These are phyloP conservation scores for Primulina eburnea DNA, from an alignment of 257 asterid species.

Conservation along the genomic window DNA sequence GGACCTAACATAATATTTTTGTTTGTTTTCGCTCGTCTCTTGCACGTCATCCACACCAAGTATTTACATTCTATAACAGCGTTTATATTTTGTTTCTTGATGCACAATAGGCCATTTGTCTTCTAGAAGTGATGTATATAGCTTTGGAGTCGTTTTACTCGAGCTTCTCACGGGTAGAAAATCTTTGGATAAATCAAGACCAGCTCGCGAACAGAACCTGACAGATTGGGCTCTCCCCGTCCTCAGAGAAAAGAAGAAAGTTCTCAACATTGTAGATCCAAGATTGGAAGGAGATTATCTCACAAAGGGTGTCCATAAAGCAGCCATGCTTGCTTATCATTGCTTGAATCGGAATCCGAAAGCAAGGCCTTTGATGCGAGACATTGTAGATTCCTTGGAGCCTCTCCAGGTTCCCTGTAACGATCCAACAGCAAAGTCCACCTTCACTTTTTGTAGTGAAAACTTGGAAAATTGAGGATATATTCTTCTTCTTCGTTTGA, in stretches of 20 bases:
- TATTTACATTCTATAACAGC: neutral
- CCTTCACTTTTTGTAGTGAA: constrained; percentile 37
- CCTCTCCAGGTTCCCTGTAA: constrained; percentile 44
- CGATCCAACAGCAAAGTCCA: constrained; percentile 28
- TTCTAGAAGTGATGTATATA: constrained; percentile 59
- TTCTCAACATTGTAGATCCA: constrained; percentile 46
- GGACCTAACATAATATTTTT: neutral
- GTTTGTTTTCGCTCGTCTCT: neutral
- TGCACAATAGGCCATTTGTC: constrained; percentile 41
- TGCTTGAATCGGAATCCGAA: constrained; percentile 52
- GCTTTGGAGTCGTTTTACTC: constrained; percentile 56
- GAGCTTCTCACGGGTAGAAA: constrained; percentile 54
- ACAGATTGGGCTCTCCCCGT: constrained; percentile 56
- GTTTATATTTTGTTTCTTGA: neutral
- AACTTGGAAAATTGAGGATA: constrained; percentile 26
- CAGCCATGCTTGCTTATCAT: constrained; percentile 57
- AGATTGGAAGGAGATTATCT: constrained; percentile 52
- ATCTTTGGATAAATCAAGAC: constrained; percentile 49
- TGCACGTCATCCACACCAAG: neutral
- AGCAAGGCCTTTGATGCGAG: constrained; percentile 56
- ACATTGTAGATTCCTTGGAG: constrained; percentile 53
- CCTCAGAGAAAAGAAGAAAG: constrained; percentile 43
- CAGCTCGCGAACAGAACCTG: constrained; percentile 54
- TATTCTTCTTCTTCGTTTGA: neutral
- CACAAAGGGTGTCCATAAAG: constrained; percentile 46